Evolutionary conservation across 108 stramenopile species (phyloP).

Genomic region (Discostella pseudostelligera): DNA sequence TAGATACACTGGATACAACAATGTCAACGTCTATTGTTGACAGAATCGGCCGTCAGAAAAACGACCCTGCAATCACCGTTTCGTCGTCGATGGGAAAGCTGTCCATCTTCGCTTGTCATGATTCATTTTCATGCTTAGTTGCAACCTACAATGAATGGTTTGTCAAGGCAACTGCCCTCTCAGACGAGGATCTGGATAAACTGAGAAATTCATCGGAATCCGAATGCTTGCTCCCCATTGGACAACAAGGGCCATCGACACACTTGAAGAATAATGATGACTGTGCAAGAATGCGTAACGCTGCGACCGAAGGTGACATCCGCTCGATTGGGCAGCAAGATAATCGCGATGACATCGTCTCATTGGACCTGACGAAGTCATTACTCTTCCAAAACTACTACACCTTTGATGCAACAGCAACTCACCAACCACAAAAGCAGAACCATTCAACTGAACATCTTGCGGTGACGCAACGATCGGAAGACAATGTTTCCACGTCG

Average conservation of each 20-base stretch:
- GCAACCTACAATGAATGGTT: conserved; percentile 63
- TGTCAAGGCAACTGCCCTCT: conserved; percentile 49
- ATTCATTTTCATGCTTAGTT: conserved; percentile 77
- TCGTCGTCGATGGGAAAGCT: conserved; percentile 58
- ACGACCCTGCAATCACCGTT: conserved; percentile 47
- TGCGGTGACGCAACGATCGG: conserved; percentile 1
- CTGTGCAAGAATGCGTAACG: background rate
- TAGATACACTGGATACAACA: conserved; percentile 64
- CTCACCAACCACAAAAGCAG: background rate
- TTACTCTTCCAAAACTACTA: conserved; percentile 53
- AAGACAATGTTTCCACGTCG: background rate
- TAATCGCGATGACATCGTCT: conserved; percentile 32
- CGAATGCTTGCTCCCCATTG: conserved; percentile 3
- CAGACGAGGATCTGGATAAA: conserved; percentile 46
- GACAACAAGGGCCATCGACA: background rate
- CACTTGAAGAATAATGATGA: conserved; percentile 3
- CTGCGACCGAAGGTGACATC: background rate
- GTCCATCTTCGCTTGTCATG: conserved; percentile 62
- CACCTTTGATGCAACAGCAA: conserved; percentile 34
- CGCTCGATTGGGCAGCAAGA: background rate
- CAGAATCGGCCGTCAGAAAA: background rate
- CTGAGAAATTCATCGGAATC: conserved; percentile 28
- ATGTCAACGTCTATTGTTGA: conserved; percentile 23
- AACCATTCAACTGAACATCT: background rate
- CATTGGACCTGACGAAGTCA: conserved; percentile 34